Percentiles rank a stretch among this genome's conserved stretches.
phyloP scores from a whole-genome alignment of 2,329 filamentous ascomycete species.

The Mariannaea sp. region DNA sequence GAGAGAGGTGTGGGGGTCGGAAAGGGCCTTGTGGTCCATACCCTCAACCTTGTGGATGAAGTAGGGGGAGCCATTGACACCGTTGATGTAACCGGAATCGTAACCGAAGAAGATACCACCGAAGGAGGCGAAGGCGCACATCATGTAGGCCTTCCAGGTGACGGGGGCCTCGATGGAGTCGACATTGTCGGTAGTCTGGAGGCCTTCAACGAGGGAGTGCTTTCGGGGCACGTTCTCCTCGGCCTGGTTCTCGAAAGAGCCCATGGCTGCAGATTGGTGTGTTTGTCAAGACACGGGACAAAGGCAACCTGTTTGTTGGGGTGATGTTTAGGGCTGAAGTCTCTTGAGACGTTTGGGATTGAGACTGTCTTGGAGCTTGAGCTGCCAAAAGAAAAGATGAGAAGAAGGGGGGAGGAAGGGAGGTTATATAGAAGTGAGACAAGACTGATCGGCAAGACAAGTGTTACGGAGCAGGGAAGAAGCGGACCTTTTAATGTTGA shows the following conservation, averaged over 20 bases:
- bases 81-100: conserved; percentile 77
- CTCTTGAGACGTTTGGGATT: neutral
- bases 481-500: conserved; percentile 19
- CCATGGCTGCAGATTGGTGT: conserved; percentile 28
- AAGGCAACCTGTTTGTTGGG: neutral
- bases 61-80: conserved; percentile 58
- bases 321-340: neutral
- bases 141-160: conserved; percentile 69
- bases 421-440: conserved; percentile 7
- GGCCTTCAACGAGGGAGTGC: conserved; percentile 35
- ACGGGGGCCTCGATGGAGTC: conserved; percentile 69
- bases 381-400: neutral
- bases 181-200: conserved; percentile 56
- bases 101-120: conserved; percentile 80
- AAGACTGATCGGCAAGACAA: conserved; percentile 17
- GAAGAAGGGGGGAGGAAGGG: neutral
- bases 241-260: conserved; percentile 30
- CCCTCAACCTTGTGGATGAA: conserved; percentile 60
- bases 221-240: conserved; percentile 28
- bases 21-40: conserved; percentile 41
- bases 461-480: conserved; percentile 15
- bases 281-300: neutral
- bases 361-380: neutral
- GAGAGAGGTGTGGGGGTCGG: conserved; percentile 54
- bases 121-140: conserved; percentile 73